Evolutionary conservation across 2,329 filamentous ascomycete genomes (phyloP), one percentile per base, ranked within the genome.

Genomic region (Neofusicoccum sp.): DNA sequence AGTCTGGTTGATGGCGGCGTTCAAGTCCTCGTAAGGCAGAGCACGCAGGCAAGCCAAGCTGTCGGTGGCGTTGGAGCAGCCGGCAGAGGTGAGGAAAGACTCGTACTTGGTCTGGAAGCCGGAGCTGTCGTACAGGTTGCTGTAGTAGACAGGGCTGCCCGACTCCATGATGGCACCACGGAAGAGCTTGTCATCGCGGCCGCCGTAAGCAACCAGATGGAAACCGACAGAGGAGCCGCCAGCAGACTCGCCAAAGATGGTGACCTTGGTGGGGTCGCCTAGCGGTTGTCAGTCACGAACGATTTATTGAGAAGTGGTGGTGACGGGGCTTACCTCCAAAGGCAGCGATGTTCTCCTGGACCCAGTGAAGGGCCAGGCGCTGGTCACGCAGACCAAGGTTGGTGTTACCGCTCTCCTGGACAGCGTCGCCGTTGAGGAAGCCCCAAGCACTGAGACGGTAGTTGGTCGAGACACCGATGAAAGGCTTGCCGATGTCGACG

Each of bases 371-470:
- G 0, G 73, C 78, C 61, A 79, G 64, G 41, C 79, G 75, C 63
- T 80, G 72, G 60, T 79, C 74, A 11, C 70, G 66, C 2, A 77
- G 66, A n/a, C 73, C 75, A 16, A 76, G 58, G 60, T 76, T 77
- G 61, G 87, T 73, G 48, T 84, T 65, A 0, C 84, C 86, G 54
- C 80, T 80, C 30, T 79, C 80, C 12, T 79, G 76, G 30, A 82
- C 80, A 41, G 82, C 66, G 7, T 72, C 71, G 14, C 80, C 86
- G 7, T 84, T 81, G 28, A 90, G 72, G 72, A 93, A 91, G 0
- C 90, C 90, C 68, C 91, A 81, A 4, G 84, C 82, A 3, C 86
- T 85, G 49, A 90, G 79, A 6, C 88, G 81, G 53, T 75, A 75
- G 61, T 75, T 75, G 64, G 73, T 73, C 24, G 71, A 72, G 6